These are phyloP conservation scores for Capronia coronata DNA, from an alignment of 2,329 filamentous ascomycete genomes.

Conservation along the genomic window DNA sequence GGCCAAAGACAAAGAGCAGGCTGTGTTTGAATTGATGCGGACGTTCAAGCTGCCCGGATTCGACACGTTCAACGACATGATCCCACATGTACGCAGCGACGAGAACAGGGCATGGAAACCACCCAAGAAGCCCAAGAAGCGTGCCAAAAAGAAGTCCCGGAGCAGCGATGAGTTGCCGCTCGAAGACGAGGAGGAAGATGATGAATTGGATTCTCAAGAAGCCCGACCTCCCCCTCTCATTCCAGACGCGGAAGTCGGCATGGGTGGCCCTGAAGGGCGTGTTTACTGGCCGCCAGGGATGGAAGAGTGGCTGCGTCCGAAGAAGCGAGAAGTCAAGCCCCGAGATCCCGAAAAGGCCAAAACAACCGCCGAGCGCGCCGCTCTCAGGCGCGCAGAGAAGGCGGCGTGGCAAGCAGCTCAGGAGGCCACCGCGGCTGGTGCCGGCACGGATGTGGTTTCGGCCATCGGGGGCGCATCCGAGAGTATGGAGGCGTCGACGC, in stretches of 20 bases:
- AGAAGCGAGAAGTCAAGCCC: constrained; percentile 61
- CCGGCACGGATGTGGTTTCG: background rate
- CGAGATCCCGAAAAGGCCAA: constrained; percentile 33
- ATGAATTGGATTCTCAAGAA: constrained; percentile 39
- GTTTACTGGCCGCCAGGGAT: constrained; percentile 89
- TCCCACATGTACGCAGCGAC: constrained; percentile 69
- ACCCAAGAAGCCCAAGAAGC: constrained; percentile 36
- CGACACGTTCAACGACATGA: constrained; percentile 66
- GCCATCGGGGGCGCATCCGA: background rate
- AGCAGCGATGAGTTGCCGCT: background rate
- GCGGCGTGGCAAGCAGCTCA: constrained; percentile 26
- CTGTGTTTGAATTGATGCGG: constrained; percentile 88
- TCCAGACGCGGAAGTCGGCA: constrained; percentile 64
- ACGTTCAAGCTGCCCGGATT: constrained; percentile 77
- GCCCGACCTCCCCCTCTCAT: constrained; percentile 45
- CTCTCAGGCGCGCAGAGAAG: constrained; percentile 27
- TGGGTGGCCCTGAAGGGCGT: constrained; percentile 74
- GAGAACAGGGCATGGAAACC: constrained; percentile 58
- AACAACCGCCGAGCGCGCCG: constrained; percentile 33
- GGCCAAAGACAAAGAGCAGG: constrained; percentile 96
- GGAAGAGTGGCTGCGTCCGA: constrained; percentile 82
- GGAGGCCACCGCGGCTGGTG: constrained; percentile 16
- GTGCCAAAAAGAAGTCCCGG: constrained; percentile 37
- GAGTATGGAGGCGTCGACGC: background rate
- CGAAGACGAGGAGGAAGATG: constrained; percentile 32